Evolutionary conservation across 2,329 filamentous ascomycete genomes (phyloP).

Genomic region (Chlorencoelia australis): DNA sequence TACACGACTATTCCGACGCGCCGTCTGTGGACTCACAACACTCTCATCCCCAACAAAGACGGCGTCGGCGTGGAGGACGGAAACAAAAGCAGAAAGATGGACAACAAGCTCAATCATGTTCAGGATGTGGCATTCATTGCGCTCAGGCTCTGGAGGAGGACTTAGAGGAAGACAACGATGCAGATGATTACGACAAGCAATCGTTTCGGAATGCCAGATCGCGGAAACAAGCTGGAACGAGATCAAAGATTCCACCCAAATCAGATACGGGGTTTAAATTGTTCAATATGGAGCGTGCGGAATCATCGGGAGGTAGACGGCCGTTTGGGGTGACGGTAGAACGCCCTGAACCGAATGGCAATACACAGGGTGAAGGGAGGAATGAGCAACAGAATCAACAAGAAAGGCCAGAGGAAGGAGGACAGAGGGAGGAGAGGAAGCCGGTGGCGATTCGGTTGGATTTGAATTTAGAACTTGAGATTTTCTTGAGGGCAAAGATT

Average conservation of each 20-base stretch:
- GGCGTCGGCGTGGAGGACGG: constrained; percentile 11
- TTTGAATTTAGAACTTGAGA: constrained; percentile 69
- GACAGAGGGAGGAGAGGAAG: constrained; percentile 40
- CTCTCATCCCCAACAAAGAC: constrained; percentile 3
- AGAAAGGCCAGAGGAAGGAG: constrained; percentile 15
- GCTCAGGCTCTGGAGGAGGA: no score
- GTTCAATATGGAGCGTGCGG: constrained; percentile 20
- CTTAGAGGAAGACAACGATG: constrained; percentile 5
- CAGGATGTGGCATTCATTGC: no score
- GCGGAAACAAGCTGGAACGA: no score
- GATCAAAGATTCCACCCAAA: no score
- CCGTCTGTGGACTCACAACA: constrained; percentile 6
- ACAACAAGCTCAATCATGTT: no score
- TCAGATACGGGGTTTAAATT: constrained; percentile 17
- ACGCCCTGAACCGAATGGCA: constrained; percentile 9
- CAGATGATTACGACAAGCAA: constrained; percentile 6
- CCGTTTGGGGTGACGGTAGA: constrained; percentile 16
- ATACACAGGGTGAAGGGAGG: background rate
- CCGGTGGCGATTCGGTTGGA: constrained; percentile 61
- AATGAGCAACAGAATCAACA: constrained; percentile 9
- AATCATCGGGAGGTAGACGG: constrained; percentile 12
- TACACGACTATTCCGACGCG: constrained; percentile 11
- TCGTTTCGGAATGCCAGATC: constrained; percentile 3
- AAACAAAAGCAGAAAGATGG: constrained; percentile 8
- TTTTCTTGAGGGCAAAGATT: constrained; percentile 70